Base-by-base conservation (phyloP, 2,329 filamentous ascomycete genomes). In the Aspergillus bombycis region DNA sequence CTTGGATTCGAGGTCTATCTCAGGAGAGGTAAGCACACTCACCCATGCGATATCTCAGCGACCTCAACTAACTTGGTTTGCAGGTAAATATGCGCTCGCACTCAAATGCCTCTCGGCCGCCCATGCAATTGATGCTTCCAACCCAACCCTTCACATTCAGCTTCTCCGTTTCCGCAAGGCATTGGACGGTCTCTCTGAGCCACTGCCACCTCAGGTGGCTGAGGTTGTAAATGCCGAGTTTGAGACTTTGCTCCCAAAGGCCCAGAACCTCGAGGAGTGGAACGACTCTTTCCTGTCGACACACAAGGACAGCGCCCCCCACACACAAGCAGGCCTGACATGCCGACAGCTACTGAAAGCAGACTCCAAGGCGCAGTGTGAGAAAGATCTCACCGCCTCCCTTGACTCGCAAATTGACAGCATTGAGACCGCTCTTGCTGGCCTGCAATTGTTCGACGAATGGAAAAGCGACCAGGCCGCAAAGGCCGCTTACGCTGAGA, bases 1-100 rank as follows among this genome's bases (percentile, higher is more conserved):
- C 87, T 90, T 58, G 95, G 93, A 6, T 98, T 97, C 71, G 94
- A 98, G 80, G 90, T 99, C 21, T 94, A 92, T 75, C 84, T 96
- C 64, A 86, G 93, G 74, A 86, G 90, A 82, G 89, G 93, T 96
- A 87, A 84, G 89, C 74, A 57, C 9, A 12, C 19, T 48, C 10
- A 23, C 30, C 32, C 32, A 23, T 21, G 26, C 43, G 55, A 38
- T 58, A n/a, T 32, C 16, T 19, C 4, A 52, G 45, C 46, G 30
- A 67, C 21, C 68, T 64, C 64, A 61, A 67, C 67, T 78, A 74
- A 79, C 58, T 23, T 46, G 12, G 45, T 28, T 2, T 38, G 64
- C 72, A 94, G 94, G 88, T 75, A 97, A 97, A 82, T 93, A 91
- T 73, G 81, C 96, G 50, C 89, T 96, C 64, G 94, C 95, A 0